Conservation (phyloP, 352 stramenopile species). For the Globisporangium viniferum region DNA sequence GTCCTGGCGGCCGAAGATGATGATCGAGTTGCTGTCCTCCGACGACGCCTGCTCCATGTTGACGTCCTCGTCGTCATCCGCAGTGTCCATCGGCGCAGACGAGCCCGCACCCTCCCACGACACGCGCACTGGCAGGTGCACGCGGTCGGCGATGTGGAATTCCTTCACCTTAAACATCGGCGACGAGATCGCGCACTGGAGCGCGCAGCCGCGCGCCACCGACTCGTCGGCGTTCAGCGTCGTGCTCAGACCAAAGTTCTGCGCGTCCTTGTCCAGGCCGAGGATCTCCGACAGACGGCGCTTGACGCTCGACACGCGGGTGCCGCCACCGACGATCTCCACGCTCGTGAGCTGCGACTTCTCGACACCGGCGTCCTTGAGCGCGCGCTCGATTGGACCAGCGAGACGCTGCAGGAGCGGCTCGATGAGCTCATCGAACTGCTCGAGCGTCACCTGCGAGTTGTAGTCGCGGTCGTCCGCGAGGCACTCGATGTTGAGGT, state of each 20-base stretch:
- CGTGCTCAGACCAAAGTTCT: slow-evolving; percentile 97
- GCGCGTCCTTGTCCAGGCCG: slow-evolving; percentile 88
- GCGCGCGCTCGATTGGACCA: slow-evolving; percentile 77
- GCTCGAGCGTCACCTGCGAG: slow-evolving; percentile 90
- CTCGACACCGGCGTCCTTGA: slow-evolving; percentile 88
- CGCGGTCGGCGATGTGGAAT: slow-evolving; percentile 84
- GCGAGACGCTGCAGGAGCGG: slow-evolving; percentile 86
- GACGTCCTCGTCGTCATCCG: slow-evolving; percentile 87
- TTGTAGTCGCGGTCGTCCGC: slow-evolving; percentile 98
- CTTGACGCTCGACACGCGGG: slow-evolving; percentile 96
- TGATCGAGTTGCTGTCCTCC: slow-evolving; percentile 81
- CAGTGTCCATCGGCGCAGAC: slow-evolving; percentile 37
- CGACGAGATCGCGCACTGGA: slow-evolving; percentile 98
- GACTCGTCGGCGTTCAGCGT: slow-evolving; percentile 99
- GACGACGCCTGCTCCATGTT: slow-evolving; percentile 58
- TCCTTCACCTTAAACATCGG: slow-evolving; percentile 97
- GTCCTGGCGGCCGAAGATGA: slow-evolving; percentile 95
- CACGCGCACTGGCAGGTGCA: slow-evolving; percentile 93
- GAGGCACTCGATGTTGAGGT: slow-evolving; percentile 98
- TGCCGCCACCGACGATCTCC: slow-evolving; percentile 96
- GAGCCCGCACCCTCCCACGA: slow-evolving; percentile 87
- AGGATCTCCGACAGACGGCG: slow-evolving; percentile 89
- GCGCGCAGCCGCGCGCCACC: slow-evolving; percentile 94
- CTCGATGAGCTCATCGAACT: slow-evolving; percentile 94
- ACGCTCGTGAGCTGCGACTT: slow-evolving; percentile 89